Base-by-base conservation (phyloP, 202 grass and related monocot species). In the Setaria viridis region DNA sequence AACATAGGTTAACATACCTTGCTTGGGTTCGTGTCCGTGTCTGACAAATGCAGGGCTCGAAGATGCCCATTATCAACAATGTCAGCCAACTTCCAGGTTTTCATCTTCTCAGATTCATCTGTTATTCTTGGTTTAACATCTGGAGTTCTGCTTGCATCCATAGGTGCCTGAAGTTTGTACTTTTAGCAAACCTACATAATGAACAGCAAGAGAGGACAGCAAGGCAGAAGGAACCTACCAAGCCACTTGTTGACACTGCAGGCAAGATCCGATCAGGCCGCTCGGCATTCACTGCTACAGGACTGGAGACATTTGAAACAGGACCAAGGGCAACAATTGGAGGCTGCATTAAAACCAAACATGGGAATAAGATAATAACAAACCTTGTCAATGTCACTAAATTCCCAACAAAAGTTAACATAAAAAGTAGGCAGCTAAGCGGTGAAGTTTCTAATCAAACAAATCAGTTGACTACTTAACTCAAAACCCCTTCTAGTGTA, bases 101-200 rank as follows among this genome's bases (percentile, higher is more conserved):
- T 94, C 34, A 62, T 77, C 92, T 94, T 99, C 86, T 97, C 93
- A 41, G 92, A 82, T 58, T 99, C 93, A 33, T 99, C 90, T 53
- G 86, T 83, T 91, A 99, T 93, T 88, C 92, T 97, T 48, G 97
- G 94, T 80, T 97, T 94, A 67, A 93, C 83, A 74, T 99, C 96
- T 2, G 65, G 89, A 37, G 80, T 92, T 84, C 88, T 89, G 71
- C 84, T 95, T 80, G 80, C 72, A 62, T 97, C 91, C 91, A 98
- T 94, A 79, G 94, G 68, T 54, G 92, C 86, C 94, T 97, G 89
- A 53, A 11, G 86, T 74, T 84, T 75, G 14, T 66, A 83, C 81
- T 72, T 76, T 89, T 80, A 93, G 60, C 75, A 88, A 70, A 35
- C 29, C n/a, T 84, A 84, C 19, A 42, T 50, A 85, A 43, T 71